Evolutionary conservation across 768 basidiomycete species (phyloP).

Genomic region (Exidia glandulosa): DNA sequence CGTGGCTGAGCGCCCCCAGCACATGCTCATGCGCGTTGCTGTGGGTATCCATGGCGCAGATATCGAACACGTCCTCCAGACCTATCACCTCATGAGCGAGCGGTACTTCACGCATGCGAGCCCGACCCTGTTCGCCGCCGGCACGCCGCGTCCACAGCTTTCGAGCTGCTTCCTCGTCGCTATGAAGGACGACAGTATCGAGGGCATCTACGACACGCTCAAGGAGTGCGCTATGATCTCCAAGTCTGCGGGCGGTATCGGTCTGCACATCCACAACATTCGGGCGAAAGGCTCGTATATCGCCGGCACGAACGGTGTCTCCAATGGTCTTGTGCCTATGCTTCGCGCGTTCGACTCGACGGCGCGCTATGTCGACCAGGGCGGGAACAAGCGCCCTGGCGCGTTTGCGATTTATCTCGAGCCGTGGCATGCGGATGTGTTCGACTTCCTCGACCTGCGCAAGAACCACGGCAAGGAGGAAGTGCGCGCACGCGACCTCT

Average conservation of each 20-base stretch:
- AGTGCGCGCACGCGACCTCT: constrained; percentile 88
- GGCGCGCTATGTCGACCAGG: constrained; percentile 97
- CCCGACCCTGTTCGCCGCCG: constrained; percentile 96
- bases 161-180: constrained; percentile 87
- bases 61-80: constrained; percentile 81
- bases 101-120: constrained; percentile 98
- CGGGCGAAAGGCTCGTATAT: constrained; percentile 96
- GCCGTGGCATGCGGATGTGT: constrained; percentile 96
- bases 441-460: constrained; percentile 93
- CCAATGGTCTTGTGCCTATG: constrained; percentile 99
- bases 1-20: constrained; percentile 94
- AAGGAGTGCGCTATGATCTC: constrained; percentile 99
- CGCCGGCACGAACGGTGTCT: constrained; percentile 97
- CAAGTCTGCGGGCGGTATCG: constrained; percentile 98
- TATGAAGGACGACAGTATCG: constrained; percentile 99
- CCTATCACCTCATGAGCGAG: constrained; percentile 94
- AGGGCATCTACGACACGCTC: constrained; percentile 97
- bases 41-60: constrained; percentile 91
- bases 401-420: constrained; percentile 99
- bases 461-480: constrained; percentile 99
- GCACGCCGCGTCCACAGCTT: constrained; percentile 87
- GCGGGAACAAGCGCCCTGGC: constrained; percentile 97
- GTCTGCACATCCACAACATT: constrained; percentile 91
- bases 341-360: constrained; percentile 96
- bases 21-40: constrained; percentile 99